Evolutionary conservation across 345 rosid species (phyloP).

Genomic region (Eucalyptus tenuipes): DNA sequence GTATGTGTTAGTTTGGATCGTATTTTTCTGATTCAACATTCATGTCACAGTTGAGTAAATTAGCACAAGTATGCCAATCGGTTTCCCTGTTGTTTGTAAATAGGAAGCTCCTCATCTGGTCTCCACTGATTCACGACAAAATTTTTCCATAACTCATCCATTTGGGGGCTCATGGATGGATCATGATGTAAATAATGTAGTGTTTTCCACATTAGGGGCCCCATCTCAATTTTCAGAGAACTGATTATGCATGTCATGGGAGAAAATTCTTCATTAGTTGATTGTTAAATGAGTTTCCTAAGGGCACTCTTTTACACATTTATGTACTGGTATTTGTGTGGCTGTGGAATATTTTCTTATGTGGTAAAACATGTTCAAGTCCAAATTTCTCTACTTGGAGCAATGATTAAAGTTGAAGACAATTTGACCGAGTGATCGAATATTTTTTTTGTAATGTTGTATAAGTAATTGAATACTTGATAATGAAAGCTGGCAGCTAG

Average conservation of each 20-base stretch:
- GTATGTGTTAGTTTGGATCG: neutral
- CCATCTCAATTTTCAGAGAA: neutral
- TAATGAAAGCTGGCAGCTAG: neutral
- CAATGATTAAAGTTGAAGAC: neutral
- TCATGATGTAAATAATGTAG: neutral
- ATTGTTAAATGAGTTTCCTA: neutral
- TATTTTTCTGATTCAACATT: neutral
- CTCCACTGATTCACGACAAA: neutral
- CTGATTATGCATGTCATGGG: neutral
- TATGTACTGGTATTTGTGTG: neutral
- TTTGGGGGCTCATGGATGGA: neutral
- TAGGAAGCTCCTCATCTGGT: neutral
- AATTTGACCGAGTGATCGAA: neutral
- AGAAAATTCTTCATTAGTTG: neutral
- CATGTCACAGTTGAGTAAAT: neutral
- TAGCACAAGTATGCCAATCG: neutral
- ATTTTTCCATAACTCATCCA: neutral
- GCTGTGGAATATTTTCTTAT: neutral
- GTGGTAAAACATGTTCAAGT: neutral
- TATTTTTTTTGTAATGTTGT: neutral
- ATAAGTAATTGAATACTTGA: neutral
- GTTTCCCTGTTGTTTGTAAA: neutral
- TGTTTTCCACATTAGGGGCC: neutral
- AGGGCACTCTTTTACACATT: neutral
- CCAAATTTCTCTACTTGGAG: neutral